These are phyloP conservation scores for Clitopilus hobsonii DNA, from an alignment of 768 basidiomycete species.

Conservation along the genomic window DNA sequence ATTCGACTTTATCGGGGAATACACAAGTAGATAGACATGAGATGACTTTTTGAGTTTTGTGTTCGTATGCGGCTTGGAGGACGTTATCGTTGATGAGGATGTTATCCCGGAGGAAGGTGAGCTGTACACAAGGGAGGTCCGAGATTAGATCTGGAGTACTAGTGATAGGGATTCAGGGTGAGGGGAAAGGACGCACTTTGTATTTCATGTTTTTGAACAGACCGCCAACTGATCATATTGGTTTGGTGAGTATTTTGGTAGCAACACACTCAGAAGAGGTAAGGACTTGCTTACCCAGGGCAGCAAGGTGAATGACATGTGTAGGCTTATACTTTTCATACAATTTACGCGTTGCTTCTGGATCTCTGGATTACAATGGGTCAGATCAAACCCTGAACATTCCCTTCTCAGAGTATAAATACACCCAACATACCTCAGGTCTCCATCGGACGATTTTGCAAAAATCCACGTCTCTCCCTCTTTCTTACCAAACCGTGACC, in stretches of 20 bases:
- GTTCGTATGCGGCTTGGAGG: conserved; percentile 66
- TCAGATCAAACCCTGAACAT: not conserved
- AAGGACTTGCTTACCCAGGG: conserved; percentile 58
- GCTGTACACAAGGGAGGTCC: too few relatives aligned
- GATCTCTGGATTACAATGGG: conserved; percentile 44
- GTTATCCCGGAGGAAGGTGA: conserved; percentile 93
- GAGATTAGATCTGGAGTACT: too few relatives aligned
- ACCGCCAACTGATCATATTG: conserved; percentile 66
- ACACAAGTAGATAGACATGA: conserved; percentile 97
- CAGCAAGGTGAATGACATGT: conserved; percentile 95
- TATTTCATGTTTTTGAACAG: conserved; percentile 95
- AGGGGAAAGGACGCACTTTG: conserved; percentile 46
- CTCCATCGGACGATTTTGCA: conserved; percentile 71
- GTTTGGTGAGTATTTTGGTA: not conserved
- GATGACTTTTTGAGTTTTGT: conserved; percentile 71
- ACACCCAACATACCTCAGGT: conserved; percentile 59
- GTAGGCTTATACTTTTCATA: conserved; percentile 93
- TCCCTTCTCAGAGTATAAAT: not conserved
- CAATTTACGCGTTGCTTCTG: conserved; percentile 60
- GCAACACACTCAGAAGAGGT: not conserved
- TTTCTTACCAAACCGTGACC: conserved; percentile 73
- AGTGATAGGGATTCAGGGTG: not conserved
- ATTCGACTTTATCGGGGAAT: conserved; percentile 92
- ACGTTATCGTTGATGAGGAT: conserved; percentile 95
- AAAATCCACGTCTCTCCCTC: conserved; percentile 86